A percentile compares a stretch with the other conserved stretches of the same genome.
These are phyloP conservation scores for Chlamydomonas asymmetrica DNA, from an alignment of 139 green algal species.

Conservation along the genomic window DNA sequence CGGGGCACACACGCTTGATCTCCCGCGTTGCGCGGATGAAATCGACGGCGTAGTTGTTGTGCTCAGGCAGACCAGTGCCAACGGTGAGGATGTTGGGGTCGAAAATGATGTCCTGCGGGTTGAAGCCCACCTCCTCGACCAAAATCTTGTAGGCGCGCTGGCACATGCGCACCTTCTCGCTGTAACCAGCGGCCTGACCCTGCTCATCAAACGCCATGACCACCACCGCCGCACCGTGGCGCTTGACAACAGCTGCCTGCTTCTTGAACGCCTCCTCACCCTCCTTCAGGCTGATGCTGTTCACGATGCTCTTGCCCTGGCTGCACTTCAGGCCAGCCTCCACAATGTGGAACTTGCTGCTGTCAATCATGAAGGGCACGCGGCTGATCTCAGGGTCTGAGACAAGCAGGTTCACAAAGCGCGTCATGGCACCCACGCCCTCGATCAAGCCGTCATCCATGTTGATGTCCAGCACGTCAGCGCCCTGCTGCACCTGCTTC, in stretches of 20 bases:
- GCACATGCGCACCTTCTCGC: slow-evolving; percentile 94
- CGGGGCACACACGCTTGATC: slow-evolving; percentile 96
- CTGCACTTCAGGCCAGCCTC: slow-evolving; percentile 95
- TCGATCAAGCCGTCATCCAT: slow-evolving; percentile 98
- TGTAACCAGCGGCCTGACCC: slow-evolving; percentile 72
- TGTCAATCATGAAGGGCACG: slow-evolving; percentile 99
- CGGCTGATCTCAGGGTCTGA: slow-evolving; percentile 91
- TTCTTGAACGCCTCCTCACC: slow-evolving; percentile 91
- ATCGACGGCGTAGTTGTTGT: slow-evolving; percentile 99
- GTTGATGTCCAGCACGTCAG: slow-evolving; percentile 98
- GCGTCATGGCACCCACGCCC: slow-evolving; percentile 91
- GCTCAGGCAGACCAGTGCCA: slow-evolving; percentile 93
- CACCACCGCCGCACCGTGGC: slow-evolving; percentile 92
- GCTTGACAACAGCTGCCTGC: slow-evolving; percentile 80
- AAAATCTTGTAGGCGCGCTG: slow-evolving; percentile 91
- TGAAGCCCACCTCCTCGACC: slow-evolving; percentile 94
- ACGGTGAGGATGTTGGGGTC: slow-evolving; percentile 99
- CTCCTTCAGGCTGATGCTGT: slow-evolving; percentile 98
- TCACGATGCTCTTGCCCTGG: slow-evolving; percentile 98
- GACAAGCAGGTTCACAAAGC: slow-evolving; percentile 96
- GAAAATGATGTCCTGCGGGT: slow-evolving; percentile 97
- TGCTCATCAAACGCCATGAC: slow-evolving; percentile 99
- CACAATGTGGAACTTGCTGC: slow-evolving; percentile 95
- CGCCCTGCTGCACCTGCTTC: slow-evolving; percentile 84
- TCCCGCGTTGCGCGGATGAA: slow-evolving; percentile 91